Evolutionary conservation across 2,329 filamentous ascomycete species (phyloP).

Genomic region (Catunica adiposa): DNA sequence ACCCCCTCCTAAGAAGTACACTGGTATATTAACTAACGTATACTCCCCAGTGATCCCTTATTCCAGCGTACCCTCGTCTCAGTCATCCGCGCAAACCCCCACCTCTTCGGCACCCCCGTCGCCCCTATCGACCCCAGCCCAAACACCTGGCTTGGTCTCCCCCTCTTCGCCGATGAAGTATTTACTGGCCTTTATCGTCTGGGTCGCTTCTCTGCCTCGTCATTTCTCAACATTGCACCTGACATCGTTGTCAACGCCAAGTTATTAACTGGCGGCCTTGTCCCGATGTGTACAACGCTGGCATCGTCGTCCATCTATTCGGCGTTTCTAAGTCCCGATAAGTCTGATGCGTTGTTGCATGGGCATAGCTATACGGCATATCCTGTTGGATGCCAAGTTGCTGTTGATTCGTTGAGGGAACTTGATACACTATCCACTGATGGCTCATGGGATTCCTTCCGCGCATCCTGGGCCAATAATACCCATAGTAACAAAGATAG

Average conservation of each 20-base stretch:
- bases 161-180: conserved; percentile 71
- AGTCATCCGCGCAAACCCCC: conserved; percentile 42
- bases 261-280: conserved; percentile 61
- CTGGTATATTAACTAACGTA: conserved; percentile 11
- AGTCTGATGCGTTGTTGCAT: conserved; percentile 64
- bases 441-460: conserved; percentile 41
- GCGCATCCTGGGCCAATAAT: conserved; percentile 26
- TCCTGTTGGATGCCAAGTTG: conserved; percentile 64
- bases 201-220: conserved; percentile 52
- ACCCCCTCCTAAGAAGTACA: background rate
- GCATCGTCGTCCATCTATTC: conserved; percentile 59
- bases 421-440: conserved; percentile 41
- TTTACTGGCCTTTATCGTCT: conserved; percentile 77
- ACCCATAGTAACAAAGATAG: background rate
- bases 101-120: conserved; percentile 31
- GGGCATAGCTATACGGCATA: conserved; percentile 82
- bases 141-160: conserved; percentile 52
- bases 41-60: conserved; percentile 50
- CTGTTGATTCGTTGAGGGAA: conserved; percentile 44
- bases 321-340: conserved; percentile 54
- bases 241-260: conserved; percentile 75
- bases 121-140: conserved; percentile 14
- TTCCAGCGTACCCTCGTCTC: conserved; percentile 59
- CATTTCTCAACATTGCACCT: conserved; percentile 49
- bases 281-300: conserved; percentile 61